Evolutionary conservation across 1,139 yeast genomes (phyloP).

Genomic region (Spathaspora sp.): DNA sequence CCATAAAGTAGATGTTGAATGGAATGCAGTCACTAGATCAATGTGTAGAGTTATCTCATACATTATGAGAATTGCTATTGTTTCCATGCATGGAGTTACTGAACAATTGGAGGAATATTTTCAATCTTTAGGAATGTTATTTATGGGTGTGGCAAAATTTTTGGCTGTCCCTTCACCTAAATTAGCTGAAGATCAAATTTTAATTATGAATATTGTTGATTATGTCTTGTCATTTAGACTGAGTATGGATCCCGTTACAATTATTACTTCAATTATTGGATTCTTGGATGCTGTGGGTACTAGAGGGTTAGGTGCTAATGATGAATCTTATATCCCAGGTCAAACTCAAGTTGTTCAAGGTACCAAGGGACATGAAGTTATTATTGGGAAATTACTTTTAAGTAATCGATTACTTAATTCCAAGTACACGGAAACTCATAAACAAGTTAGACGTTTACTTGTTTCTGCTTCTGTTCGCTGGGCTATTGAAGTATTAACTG

Average conservation of each 20-base stretch:
- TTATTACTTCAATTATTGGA: slow-evolving; percentile 37
- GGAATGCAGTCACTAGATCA: slow-evolving; percentile 66
- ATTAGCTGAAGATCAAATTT: slow-evolving; percentile 58
- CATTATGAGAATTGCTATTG: slow-evolving; percentile 43
- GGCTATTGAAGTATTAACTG: slow-evolving; percentile 60
- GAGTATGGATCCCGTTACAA: slow-evolving; percentile 36
- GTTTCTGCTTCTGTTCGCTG: slow-evolving; percentile 56
- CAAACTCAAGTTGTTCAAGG: slow-evolving; percentile 29
- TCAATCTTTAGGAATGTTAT: slow-evolving; percentile 30
- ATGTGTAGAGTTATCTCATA: slow-evolving; percentile 59
- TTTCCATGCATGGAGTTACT: slow-evolving; percentile 22
- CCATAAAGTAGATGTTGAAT: slow-evolving; percentile 48
- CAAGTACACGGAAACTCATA: slow-evolving; percentile 32
- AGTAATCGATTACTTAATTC: slow-evolving; percentile 58
- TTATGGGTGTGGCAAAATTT: slow-evolving; percentile 45
- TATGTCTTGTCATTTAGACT: slow-evolving; percentile 46
- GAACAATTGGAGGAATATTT: slow-evolving; percentile 31
- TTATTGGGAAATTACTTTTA: slow-evolving; percentile 57
- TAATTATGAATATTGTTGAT: slow-evolving; percentile 58
- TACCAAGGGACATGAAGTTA: slow-evolving; percentile 52
- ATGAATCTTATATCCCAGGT: slow-evolving; percentile 24
- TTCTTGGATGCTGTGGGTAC: slow-evolving; percentile 54
- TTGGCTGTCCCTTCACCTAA: slow-evolving; percentile 46
- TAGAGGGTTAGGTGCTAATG: slow-evolving; percentile 52
- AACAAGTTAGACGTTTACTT: slow-evolving; percentile 41